Evolutionary conservation across 352 stramenopile genomes (phyloP).

Genomic region (Globisporangium radiosum): DNA sequence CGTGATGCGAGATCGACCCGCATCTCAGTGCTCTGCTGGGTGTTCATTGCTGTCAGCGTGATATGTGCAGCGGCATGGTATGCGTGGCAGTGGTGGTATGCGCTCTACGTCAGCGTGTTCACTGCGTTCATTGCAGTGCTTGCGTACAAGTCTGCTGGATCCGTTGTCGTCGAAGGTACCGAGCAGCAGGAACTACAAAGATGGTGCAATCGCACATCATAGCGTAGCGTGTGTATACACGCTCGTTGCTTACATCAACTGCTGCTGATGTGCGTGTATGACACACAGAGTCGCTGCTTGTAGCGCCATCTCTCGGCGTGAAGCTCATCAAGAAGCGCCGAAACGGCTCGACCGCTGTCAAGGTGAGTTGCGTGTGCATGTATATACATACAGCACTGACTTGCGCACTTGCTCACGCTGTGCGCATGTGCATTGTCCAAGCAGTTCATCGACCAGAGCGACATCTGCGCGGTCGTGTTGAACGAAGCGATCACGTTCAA

Average conservation of each 20-base stretch:
- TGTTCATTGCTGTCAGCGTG: not conserved
- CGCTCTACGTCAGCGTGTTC: not conserved
- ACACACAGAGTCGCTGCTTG: constrained; percentile 58
- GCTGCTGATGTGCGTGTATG: not conserved
- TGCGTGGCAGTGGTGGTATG: constrained; percentile 8
- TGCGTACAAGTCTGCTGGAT: not conserved
- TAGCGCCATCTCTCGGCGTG: constrained; percentile 67
- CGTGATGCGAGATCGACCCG: not conserved
- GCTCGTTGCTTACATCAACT: not conserved
- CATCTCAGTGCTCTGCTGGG: not conserved
- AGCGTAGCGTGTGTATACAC: not conserved
- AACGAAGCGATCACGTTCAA: constrained; percentile 80
- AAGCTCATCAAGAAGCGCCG: constrained; percentile 54
- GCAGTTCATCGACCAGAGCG: constrained; percentile 37
- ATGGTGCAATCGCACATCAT: too few relatives aligned
- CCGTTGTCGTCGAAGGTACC: constrained; percentile 9
- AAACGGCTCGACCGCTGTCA: constrained; percentile 29
- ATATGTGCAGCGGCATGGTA: constrained; percentile 13
- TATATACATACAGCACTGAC: not conserved
- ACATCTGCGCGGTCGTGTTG: constrained; percentile 64
- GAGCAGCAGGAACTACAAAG: not conserved
- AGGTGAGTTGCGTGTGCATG: constrained; percentile 12
- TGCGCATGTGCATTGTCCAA: not conserved
- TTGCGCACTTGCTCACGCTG: not conserved
- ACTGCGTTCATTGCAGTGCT: constrained; percentile 4